A percentile compares a stretch with the other conserved stretches of the same genome.
Evolutionary conservation across 306 rosid genomes (phyloP).

Genomic region (Vigna angularis): DNA sequence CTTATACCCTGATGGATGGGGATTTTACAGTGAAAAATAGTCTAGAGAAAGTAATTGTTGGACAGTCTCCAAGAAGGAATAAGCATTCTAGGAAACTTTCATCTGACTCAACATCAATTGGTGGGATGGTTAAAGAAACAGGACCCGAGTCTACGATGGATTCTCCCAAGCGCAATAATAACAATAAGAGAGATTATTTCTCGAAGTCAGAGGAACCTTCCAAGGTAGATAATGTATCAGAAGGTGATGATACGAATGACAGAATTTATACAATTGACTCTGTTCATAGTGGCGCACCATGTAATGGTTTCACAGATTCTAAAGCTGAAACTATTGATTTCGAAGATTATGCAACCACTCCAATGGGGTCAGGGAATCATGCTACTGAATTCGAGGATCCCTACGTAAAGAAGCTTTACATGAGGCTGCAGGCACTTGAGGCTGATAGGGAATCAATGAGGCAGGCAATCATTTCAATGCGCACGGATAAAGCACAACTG

Average conservation of each 20-base stretch:
- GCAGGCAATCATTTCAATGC: conserved; percentile 87
- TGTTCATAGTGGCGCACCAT: conserved; percentile 63
- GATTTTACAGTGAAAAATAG: conserved; percentile 66
- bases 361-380: conserved; percentile 59
- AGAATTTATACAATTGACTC: conserved; percentile 96
- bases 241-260: conserved; percentile 76
- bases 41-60: conserved; percentile 83
- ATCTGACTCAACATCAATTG: conserved; percentile 57
- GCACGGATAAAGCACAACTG: conserved; percentile 92
- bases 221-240: conserved; percentile 69
- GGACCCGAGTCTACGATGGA: conserved; percentile 53
- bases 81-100: conserved; percentile 70
- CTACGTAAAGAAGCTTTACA: conserved; percentile 80
- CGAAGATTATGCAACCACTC: conserved; percentile 64
- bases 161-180: conserved; percentile 59
- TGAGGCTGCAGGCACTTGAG: conserved; percentile 98
- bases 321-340: conserved; percentile 60
- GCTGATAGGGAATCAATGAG: conserved; percentile 99
- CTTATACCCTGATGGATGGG: conserved; percentile 67
- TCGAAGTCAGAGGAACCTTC: conserved; percentile 67
- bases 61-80: conserved; percentile 71
- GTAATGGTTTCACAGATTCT: conserved; percentile 59
- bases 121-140: conserved; percentile 62
- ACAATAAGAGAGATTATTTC: conserved; percentile 67
- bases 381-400: conserved; percentile 73